These are phyloP conservation scores for Aspergillus baeticus DNA, from an alignment of 495 filamentous ascomycete species.

Conservation along the genomic window DNA sequence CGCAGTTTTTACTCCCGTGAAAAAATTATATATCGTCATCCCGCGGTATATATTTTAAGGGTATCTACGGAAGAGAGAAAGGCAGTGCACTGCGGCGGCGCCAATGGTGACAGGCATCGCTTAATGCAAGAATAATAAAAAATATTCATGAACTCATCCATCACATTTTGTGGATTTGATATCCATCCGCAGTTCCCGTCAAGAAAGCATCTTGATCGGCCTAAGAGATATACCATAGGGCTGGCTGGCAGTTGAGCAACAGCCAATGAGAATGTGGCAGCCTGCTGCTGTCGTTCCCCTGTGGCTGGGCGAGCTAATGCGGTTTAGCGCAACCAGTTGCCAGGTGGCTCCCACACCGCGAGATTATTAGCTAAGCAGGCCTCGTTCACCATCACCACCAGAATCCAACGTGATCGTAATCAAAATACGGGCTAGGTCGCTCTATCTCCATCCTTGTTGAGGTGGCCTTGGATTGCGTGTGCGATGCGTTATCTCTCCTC, in stretches of 20 bases:
- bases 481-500: too few relatives aligned
- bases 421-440: neutral
- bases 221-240: neutral
- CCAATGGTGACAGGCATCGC: too few relatives aligned
- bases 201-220: too few relatives aligned
- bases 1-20: too few relatives aligned
- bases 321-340: neutral
- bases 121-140: too few relatives aligned
- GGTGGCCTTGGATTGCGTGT: neutral
- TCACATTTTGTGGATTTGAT: too few relatives aligned
- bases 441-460: neutral
- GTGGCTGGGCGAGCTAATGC: neutral
- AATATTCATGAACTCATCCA: too few relatives aligned
- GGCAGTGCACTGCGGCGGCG: too few relatives aligned
- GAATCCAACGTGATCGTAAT: neutral
- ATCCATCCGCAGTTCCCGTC: too few relatives aligned
- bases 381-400: neutral
- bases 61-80: too few relatives aligned
- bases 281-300: neutral
- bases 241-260: neutral
- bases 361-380: neutral
- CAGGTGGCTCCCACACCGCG: neutral
- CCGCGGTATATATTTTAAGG: too few relatives aligned
- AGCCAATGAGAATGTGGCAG: slow-evolving; percentile 1
- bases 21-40: too few relatives aligned